phyloP scores from a whole-genome alignment of 257 asterid genomes.

The Cordia subcordata region DNA sequence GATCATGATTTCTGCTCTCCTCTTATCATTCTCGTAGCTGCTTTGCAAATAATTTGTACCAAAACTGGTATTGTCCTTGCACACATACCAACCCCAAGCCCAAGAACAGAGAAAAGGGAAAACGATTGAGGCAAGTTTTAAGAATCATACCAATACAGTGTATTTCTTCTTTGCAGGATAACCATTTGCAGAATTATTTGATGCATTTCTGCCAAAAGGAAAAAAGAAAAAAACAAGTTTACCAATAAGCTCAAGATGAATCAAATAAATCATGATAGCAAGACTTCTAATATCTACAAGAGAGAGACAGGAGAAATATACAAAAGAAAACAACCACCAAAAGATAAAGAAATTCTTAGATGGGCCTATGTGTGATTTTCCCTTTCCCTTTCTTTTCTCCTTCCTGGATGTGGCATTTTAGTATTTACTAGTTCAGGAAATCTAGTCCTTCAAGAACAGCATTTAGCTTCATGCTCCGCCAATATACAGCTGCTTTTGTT shows the following conservation, averaged over 20 bases:
- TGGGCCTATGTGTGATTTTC: too few relatives aligned
- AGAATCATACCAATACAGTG: constrained; percentile 58
- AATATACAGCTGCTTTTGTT: too few relatives aligned
- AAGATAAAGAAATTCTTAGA: too few relatives aligned
- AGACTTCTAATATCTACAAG: not conserved
- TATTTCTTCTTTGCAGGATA: constrained; percentile 50
- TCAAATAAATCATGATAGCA: not conserved
- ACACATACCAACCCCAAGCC: not conserved
- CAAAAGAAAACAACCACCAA: too few relatives aligned
- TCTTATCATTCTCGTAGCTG: not conserved
- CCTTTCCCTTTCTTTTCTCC: too few relatives aligned
- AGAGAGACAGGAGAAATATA: too few relatives aligned
- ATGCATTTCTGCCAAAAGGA: constrained; percentile 59
- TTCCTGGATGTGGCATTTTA: too few relatives aligned
- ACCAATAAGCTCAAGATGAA: not conserved
- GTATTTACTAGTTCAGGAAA: too few relatives aligned
- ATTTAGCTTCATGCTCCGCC: too few relatives aligned
- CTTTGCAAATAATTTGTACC: not conserved
- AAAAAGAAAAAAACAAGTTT: constrained; percentile 3
- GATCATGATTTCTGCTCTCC: too few relatives aligned
- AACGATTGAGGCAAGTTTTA: not conserved
- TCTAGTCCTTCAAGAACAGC: too few relatives aligned
- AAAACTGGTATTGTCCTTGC: not conserved
- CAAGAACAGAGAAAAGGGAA: not conserved
- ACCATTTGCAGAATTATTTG: constrained; percentile 28